Conservation (phyloP, 495 filamentous ascomycete species). For the Schizothecium vesticola region DNA sequence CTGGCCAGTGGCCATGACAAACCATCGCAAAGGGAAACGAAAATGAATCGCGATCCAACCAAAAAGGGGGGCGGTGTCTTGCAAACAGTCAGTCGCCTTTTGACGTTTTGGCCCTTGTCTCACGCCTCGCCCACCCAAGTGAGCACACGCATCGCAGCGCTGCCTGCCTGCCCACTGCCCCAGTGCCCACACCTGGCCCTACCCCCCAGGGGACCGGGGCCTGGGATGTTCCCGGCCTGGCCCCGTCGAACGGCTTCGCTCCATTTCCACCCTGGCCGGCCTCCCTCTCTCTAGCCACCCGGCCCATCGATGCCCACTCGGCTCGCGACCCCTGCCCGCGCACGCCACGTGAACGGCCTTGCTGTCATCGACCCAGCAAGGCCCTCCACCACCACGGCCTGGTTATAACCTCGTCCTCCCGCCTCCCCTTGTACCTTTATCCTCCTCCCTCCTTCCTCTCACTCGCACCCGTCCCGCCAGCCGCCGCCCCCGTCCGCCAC, state of each 20-base stretch:
- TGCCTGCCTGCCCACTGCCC: not conserved
- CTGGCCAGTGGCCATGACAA: not conserved
- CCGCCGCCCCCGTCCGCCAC: constrained; percentile 2
- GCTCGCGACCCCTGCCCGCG: not conserved
- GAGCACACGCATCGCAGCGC: not conserved
- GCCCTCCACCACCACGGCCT: constrained; percentile 16
- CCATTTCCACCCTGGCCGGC: constrained; percentile 26
- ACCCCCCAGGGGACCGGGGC: not conserved
- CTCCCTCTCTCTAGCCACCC: constrained; percentile 3
- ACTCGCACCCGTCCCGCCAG: not conserved
- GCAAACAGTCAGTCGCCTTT: not conserved
- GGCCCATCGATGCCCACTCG: not conserved
- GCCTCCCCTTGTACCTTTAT: not conserved
- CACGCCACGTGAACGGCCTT: constrained; percentile 17
- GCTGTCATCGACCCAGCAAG: constrained; percentile 8
- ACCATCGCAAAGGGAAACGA: not conserved
- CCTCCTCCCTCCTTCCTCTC: constrained; percentile 12
- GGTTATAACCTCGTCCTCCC: constrained; percentile 9
- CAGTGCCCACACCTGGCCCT: no score
- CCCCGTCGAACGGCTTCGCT: constrained; percentile 24
- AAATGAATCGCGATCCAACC: no score
- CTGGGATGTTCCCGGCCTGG: constrained; percentile 3
- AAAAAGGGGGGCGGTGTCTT: no score
- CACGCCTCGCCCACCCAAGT: no score
- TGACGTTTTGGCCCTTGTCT: no score